A percentile compares a stretch with the other conserved stretches of the same genome.
Evolutionary conservation across 73 alveolate species (phyloP).

Genomic region (Paramecium caudatum): DNA sequence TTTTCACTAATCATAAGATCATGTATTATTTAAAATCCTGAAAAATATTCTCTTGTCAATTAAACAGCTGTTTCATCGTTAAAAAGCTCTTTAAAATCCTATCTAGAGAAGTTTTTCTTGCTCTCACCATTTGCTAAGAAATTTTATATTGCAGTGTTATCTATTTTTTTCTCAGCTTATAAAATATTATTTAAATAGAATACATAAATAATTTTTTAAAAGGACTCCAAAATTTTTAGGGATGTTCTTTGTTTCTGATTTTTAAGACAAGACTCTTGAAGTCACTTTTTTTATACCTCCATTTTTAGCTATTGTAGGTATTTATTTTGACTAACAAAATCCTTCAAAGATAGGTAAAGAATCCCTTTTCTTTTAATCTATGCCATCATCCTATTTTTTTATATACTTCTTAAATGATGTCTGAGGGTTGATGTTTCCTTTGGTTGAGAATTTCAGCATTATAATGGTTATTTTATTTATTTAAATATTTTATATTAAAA

Average conservation of each 20-base stretch:
- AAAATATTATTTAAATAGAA: conserved; percentile 6
- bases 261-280: neutral
- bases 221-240: conserved; percentile 66
- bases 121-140: conserved; percentile 49
- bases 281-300: neutral
- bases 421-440: conserved; percentile 4
- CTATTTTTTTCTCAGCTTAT: neutral
- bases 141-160: neutral
- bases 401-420: conserved; percentile 45
- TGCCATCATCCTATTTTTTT: neutral
- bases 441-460: conserved; percentile 5
- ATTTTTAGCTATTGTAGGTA: neutral
- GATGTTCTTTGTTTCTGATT: conserved; percentile 61
- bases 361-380: neutral
- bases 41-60: conserved; percentile 48
- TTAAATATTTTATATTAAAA: neutral
- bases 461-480: neutral
- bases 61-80: neutral
- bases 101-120: conserved; percentile 55
- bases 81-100: conserved; percentile 43
- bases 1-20: conserved; percentile 63
- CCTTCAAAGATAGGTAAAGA: neutral
- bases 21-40: conserved; percentile 49
- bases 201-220: conserved; percentile 42
- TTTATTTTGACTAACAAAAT: neutral